phyloP scores from a whole-genome alignment of 495 filamentous ascomycete species.

The Podospora australis region DNA sequence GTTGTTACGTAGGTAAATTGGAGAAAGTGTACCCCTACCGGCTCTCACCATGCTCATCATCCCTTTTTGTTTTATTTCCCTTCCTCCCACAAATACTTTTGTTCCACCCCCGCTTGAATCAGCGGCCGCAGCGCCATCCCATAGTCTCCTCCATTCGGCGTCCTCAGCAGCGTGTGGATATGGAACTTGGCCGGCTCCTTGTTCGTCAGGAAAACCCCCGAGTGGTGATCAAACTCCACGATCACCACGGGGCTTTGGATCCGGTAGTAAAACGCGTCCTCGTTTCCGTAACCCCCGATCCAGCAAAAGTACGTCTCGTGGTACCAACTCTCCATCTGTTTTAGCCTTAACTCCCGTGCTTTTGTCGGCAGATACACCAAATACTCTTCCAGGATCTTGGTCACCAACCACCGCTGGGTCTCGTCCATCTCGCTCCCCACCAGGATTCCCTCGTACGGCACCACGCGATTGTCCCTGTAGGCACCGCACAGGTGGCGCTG shows the following conservation, averaged over 20 bases:
- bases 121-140: slow-evolving; percentile 42
- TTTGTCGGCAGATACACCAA: slow-evolving; percentile 54
- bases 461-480: slow-evolving; percentile 66
- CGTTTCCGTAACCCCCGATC: slow-evolving; percentile 61
- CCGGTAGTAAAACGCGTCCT: slow-evolving; percentile 69
- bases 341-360: slow-evolving; percentile 46
- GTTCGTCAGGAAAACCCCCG: slow-evolving; percentile 70
- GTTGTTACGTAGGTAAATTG: too few relatives aligned
- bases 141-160: slow-evolving; percentile 71
- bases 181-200: slow-evolving; percentile 68
- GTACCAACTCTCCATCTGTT: slow-evolving; percentile 45
- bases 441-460: slow-evolving; percentile 63
- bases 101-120: slow-evolving; percentile 22
- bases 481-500: slow-evolving; percentile 69
- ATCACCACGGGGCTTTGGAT: slow-evolving; percentile 68
- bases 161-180: slow-evolving; percentile 63
- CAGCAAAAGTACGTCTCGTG: slow-evolving; percentile 68
- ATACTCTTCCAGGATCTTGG: slow-evolving; percentile 52
- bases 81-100: slow-evolving; percentile 38
- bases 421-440: slow-evolving; percentile 36
- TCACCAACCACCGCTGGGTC: slow-evolving; percentile 47
- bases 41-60: too few relatives aligned
- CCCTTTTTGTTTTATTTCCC: background rate
- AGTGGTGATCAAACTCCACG: slow-evolving; percentile 75
- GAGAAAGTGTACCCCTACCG: too few relatives aligned